Percentiles rank a stretch among this genome's conserved stretches.
Conservation (phyloP, 331 rosid species). For the Rhamnella rubrinervis region DNA sequence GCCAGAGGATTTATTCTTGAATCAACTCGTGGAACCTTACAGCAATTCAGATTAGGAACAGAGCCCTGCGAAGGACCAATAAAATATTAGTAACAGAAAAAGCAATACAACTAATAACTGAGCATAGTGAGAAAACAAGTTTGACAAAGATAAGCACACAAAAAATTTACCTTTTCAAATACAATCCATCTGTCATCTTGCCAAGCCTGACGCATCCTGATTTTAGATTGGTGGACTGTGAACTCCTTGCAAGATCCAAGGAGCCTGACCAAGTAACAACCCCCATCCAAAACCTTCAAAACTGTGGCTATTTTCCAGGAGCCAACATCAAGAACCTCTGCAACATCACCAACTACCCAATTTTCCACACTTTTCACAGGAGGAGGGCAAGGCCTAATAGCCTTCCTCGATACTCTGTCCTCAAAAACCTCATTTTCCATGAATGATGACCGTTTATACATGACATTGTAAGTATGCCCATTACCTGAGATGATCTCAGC, state of each 20-base stretch:
- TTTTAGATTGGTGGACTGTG: slow-evolving; percentile 43
- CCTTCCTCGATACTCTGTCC: slow-evolving; percentile 54
- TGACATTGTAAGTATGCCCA: slow-evolving; percentile 58
- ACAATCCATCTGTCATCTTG: slow-evolving; percentile 51
- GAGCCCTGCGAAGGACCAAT: slow-evolving; percentile 34
- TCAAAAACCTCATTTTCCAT: slow-evolving; percentile 24
- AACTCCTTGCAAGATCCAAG: slow-evolving; percentile 58
- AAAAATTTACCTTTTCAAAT: slow-evolving; percentile 48
- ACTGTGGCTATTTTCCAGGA: slow-evolving; percentile 72
- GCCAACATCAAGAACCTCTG: slow-evolving; percentile 59
- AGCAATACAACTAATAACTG: neutral
- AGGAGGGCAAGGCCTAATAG: slow-evolving; percentile 72
- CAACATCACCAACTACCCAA: slow-evolving; percentile 60
- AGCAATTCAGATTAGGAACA: slow-evolving; percentile 27
- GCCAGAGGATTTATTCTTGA: slow-evolving; percentile 19
- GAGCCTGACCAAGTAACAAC: slow-evolving; percentile 52
- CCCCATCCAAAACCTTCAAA: slow-evolving; percentile 33
- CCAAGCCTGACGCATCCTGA: slow-evolving; percentile 66
- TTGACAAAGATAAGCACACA: neutral
- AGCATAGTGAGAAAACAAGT: neutral
- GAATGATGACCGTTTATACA: slow-evolving; percentile 29
- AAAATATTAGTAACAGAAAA: slow-evolving; percentile 15
- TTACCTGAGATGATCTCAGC: slow-evolving; percentile 63
- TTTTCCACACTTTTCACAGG: slow-evolving; percentile 20
- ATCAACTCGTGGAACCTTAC: slow-evolving; percentile 20